phyloP scores from a whole-genome alignment of 2,329 filamentous ascomycete genomes.

The Neonectria magnoliae region DNA sequence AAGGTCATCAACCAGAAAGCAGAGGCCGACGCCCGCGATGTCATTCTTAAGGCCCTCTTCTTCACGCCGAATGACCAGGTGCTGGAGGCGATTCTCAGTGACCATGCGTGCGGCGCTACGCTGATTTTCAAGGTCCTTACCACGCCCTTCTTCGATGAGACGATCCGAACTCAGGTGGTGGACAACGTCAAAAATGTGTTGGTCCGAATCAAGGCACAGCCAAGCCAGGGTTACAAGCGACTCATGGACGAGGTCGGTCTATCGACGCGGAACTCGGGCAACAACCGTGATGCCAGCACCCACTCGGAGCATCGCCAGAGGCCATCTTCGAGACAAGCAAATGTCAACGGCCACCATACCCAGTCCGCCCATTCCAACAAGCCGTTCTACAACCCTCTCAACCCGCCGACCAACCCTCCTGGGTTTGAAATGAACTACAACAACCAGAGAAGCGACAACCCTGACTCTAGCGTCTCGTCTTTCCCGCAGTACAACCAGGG shows the following conservation, averaged over 20 bases:
- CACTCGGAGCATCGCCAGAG: conserved; percentile 63
- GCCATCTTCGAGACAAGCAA: conserved; percentile 65
- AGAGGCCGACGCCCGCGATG: conserved; percentile 90
- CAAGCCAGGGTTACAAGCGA: conserved; percentile 95
- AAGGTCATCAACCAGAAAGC: conserved; percentile 99
- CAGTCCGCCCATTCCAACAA: conserved; percentile 55
- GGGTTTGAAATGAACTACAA: conserved; percentile 64
- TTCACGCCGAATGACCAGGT: conserved; percentile 88
- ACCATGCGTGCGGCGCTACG: conserved; percentile 91
- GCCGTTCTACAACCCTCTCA: conserved; percentile 65
- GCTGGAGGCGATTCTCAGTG: conserved; percentile 88
- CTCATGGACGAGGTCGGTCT: conserved; percentile 98
- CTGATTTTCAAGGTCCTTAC: conserved; percentile 99
- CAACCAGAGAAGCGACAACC: conserved; percentile 62
- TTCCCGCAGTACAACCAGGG: conserved; percentile 63
- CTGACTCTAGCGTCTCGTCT: conserved; percentile 59
- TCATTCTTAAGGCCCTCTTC: conserved; percentile 89
- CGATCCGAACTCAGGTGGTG: conserved; percentile 85
- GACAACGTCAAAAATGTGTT: conserved; percentile 93
- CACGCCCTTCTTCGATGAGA: conserved; percentile 96
- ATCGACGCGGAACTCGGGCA: conserved; percentile 68
- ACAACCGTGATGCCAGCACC: conserved; percentile 56
- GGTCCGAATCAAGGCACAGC: conserved; percentile 89
- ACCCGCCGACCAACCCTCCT: conserved; percentile 50
- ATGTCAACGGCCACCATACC: conserved; percentile 54